Base-by-base conservation (phyloP, 208 protist genomes). In the Wallacemonas sp. region DNA sequence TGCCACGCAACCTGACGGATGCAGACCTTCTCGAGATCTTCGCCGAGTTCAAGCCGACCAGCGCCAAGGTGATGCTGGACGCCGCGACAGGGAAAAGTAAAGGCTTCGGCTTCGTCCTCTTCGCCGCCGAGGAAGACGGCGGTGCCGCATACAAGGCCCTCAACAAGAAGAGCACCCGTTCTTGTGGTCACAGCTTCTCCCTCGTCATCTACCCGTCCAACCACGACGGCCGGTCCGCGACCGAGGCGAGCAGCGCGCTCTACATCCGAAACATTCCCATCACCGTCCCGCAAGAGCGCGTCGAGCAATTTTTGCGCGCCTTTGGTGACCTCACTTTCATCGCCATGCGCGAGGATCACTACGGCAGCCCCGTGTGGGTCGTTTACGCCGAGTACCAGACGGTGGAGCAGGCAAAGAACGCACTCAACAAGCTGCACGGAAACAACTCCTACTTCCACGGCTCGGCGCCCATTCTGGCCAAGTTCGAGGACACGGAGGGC, bases 31-130 rank as follows among this genome's bases (percentile, higher is more conserved):
- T 71, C 6, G 70, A 94, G 16, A 78, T 96, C 19, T 69, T 72
- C 27, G 4, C 33, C 43, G 85, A 82, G 27, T 97, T 92, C 57
- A 32, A 73, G 24, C 90, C 98, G 14, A 94, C 85, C n/a, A 79
- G 81, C 52, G 79, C 94, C 5, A 86, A 98, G 21, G 87, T 96
- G 44, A 80, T 87, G 73, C 76, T 97, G 24, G 85, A 90, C 16
- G 81, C 95, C 16, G 89, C 90, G 44, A 93, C 83, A 3, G 94
- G 93, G 12, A 89, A 87, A 44, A 94, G 83, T 56, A 87, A 92
- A 41, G 92, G 97, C 32, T 99, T 98, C 68, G 98, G 95, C 58
- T 99, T 99, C 71, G 96, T 98, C 16, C 94, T 97, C 60, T 99
- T 98, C 70, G 81, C 92, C 17, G 76, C 72, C 2, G 76, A 88